A percentile compares a stretch with the other conserved stretches of the same genome.
These are phyloP conservation scores for Saccharomyces kudriavzevii DNA, from an alignment of 805 yeast species.

Conservation along the genomic window DNA sequence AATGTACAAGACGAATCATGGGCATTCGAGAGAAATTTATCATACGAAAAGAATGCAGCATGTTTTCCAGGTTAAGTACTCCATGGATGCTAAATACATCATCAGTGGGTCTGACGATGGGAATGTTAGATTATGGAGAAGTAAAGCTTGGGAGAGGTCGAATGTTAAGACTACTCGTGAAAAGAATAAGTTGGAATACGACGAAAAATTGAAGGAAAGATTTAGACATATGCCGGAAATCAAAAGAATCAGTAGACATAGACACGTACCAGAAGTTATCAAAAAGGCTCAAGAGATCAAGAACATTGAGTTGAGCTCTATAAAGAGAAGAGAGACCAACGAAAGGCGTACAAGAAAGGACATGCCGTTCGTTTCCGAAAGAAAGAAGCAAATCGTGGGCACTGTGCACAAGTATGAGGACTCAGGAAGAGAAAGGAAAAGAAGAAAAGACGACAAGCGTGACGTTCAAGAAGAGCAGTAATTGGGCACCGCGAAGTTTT, in stretches of 20 bases:
- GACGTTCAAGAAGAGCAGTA: conserved; percentile 4
- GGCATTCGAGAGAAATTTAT: conserved; percentile 90
- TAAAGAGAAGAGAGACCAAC: conserved; percentile 77
- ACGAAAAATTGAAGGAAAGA: conserved; percentile 82
- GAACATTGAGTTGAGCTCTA: conserved; percentile 57
- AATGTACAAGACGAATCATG: conserved; percentile 64
- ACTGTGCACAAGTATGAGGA: conserved; percentile 55
- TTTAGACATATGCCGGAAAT: conserved; percentile 96
- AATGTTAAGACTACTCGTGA: conserved; percentile 73
- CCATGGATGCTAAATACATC: conserved; percentile 85
- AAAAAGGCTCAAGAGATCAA: conserved; percentile 88
- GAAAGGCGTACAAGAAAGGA: conserved; percentile 69
- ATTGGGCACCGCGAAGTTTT: conserved; percentile 1
- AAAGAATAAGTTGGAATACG: conserved; percentile 80
- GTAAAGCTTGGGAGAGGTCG: conserved; percentile 77
- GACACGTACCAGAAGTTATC: conserved; percentile 81
- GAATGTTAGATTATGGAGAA: conserved; percentile 88
- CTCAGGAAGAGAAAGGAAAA: conserved; percentile 10
- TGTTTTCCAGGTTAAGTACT: conserved; percentile 71
- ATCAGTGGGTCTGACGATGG: conserved; percentile 94
- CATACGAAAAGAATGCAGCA: conserved; percentile 98
- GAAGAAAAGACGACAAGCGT: conserved; percentile 4
- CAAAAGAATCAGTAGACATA: conserved; percentile 78
- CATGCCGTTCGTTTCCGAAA: conserved; percentile 56
- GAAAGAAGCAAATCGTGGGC: conserved; percentile 81